phyloP scores from a whole-genome alignment of 768 basidiomycete genomes.

The Tylopilus balloui region DNA sequence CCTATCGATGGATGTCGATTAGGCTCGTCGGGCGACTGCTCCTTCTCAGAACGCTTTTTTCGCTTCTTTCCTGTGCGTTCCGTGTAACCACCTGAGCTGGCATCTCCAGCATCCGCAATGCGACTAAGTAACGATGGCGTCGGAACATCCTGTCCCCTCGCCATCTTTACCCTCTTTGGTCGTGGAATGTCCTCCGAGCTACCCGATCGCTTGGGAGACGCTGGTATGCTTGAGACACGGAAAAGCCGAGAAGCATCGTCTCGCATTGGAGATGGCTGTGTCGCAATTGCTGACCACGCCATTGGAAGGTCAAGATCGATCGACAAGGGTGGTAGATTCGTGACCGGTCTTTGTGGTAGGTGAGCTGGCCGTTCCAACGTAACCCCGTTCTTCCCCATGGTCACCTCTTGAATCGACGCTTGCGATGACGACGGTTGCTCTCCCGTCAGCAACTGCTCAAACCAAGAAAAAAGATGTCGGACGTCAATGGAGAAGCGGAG shows the following conservation, averaged over 20 bases:
- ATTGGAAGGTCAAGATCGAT: slow-evolving; percentile 13
- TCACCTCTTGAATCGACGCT: slow-evolving; percentile 12
- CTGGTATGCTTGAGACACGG: slow-evolving; percentile 5
- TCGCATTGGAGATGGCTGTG: slow-evolving; percentile 9
- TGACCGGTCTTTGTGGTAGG: slow-evolving; percentile 23
- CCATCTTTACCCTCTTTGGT: slow-evolving; percentile 32
- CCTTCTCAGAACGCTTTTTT: slow-evolving; percentile 19
- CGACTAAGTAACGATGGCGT: slow-evolving; percentile 45
- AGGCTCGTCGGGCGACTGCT: slow-evolving; percentile 26
- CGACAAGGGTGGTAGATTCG: slow-evolving; percentile 11
- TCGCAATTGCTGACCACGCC: slow-evolving; percentile 8
- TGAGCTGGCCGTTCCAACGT: slow-evolving; percentile 23
- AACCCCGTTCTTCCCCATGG: slow-evolving; percentile 12
- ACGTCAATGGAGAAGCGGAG: slow-evolving; percentile 33
- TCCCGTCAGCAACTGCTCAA: slow-evolving; percentile 41
- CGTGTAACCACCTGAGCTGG: slow-evolving; percentile 10
- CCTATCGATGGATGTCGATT: slow-evolving; percentile 39
- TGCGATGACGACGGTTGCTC: slow-evolving; percentile 18
- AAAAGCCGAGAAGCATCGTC: slow-evolving; percentile 11
- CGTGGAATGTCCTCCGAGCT: slow-evolving; percentile 32
- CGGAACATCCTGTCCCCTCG: slow-evolving; percentile 25
- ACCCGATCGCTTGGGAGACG: slow-evolving; percentile 24
- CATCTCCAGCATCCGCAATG: slow-evolving; percentile 28
- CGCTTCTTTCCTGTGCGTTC: slow-evolving; percentile 20
- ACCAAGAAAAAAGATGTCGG: slow-evolving; percentile 38